These are phyloP conservation scores for Pisolithus thermaeus DNA, from an alignment of 1,284 basidiomycete species.

Conservation along the genomic window DNA sequence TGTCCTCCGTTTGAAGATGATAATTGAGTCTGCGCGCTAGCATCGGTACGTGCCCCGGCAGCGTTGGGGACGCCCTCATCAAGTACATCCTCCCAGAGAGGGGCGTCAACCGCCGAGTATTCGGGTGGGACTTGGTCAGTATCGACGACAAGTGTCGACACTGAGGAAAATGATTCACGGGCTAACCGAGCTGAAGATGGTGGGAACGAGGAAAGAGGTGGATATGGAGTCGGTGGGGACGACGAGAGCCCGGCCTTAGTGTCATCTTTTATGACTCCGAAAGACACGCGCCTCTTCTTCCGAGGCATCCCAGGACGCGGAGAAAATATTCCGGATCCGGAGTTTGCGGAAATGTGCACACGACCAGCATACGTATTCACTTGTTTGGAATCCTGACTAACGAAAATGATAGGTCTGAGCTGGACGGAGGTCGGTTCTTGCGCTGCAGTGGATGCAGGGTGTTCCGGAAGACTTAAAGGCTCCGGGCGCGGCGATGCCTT, in stretches of 20 bases:
- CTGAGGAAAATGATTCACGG: no score
- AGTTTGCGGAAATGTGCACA: background rate
- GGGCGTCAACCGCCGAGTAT: no score
- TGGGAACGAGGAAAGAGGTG: no score
- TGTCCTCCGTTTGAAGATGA: background rate
- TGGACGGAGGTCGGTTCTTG: background rate
- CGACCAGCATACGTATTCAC: background rate
- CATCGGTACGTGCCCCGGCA: background rate
- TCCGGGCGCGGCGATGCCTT: background rate
- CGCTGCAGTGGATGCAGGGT: background rate
- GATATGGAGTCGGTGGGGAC: background rate
- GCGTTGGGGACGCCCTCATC: no score
- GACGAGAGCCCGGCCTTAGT: background rate
- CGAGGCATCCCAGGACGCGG: background rate
- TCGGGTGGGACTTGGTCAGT: no score
- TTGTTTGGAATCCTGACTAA: background rate
- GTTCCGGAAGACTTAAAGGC: background rate
- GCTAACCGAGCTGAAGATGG: no score
- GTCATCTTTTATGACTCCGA: background rate
- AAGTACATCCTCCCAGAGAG: no score
- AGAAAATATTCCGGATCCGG: background rate
- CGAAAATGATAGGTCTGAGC: background rate
- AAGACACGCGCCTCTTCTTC: slow-evolving; percentile 4
- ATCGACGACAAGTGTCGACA: no score
- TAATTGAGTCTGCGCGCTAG: background rate